A percentile compares a stretch with the other conserved stretches of the same genome.
Evolutionary conservation across 768 basidiomycete species (phyloP).

Genomic region (Piloderma croceum): DNA sequence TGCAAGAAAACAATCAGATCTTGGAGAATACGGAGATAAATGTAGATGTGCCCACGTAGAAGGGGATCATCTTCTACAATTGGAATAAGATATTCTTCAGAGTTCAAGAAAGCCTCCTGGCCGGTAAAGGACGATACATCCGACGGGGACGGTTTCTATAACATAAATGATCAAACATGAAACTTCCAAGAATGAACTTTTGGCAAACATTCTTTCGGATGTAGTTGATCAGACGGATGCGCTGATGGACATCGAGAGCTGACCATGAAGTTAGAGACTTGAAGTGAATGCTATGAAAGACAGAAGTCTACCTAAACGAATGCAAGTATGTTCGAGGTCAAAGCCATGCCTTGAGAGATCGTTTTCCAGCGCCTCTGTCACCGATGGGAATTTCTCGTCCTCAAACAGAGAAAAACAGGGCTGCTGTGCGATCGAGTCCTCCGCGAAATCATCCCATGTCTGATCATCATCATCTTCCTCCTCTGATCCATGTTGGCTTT

Average conservation of each 20-base stretch:
- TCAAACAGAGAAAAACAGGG: conserved; percentile 75
- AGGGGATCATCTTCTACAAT: conserved; percentile 82
- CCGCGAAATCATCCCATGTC: conserved; percentile 77
- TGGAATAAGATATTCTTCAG: conserved; percentile 80
- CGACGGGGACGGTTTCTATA: conserved; percentile 48
- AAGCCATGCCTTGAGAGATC: conserved; percentile 60
- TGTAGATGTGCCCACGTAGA: conserved; percentile 60
- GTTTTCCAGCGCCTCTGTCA: conserved; percentile 51
- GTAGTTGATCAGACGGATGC: conserved; percentile 78
- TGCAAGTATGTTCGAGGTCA: conserved; percentile 48
- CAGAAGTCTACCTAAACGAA: conserved; percentile 47
- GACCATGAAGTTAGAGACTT: conserved; percentile 5
- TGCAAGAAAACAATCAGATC: conserved; percentile 20
- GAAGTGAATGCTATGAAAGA: not conserved
- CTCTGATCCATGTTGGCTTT: not conserved
- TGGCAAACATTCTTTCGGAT: conserved; percentile 66
- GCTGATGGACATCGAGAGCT: conserved; percentile 75
- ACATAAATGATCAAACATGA: conserved; percentile 4
- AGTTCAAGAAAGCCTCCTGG: conserved; percentile 55
- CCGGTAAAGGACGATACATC: conserved; percentile 47
- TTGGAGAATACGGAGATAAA: not conserved
- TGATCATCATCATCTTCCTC: conserved; percentile 36
- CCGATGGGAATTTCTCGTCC: conserved; percentile 52
- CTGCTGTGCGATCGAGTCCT: conserved; percentile 51
- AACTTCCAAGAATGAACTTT: not conserved